Conservation (phyloP, 2,329 filamentous ascomycete species). For the Nannizzia gypsea region DNA sequence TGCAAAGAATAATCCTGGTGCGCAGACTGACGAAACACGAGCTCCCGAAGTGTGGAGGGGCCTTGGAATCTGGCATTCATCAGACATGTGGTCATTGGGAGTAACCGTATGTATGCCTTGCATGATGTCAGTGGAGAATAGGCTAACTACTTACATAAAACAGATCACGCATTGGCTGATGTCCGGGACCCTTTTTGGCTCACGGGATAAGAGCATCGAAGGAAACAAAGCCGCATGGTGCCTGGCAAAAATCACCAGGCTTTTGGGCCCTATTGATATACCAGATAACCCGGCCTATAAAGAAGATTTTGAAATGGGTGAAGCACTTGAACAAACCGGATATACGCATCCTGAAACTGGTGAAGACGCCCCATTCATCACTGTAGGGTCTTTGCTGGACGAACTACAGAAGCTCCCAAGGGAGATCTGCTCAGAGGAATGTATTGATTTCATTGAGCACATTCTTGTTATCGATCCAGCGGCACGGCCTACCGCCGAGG, state of each 20-base stretch:
- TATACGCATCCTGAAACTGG: background rate
- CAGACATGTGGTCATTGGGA: constrained; percentile 12
- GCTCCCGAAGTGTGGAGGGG: constrained; percentile 12
- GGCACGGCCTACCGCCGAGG: background rate
- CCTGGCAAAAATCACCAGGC: background rate
- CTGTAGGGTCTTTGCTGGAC: background rate
- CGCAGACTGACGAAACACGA: constrained; percentile 9
- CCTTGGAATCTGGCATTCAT: constrained; percentile 11
- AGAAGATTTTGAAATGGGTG: background rate
- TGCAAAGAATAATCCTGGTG: constrained; percentile 5
- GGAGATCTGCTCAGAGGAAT: background rate
- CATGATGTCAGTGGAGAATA: background rate
- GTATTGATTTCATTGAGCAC: too few relatives aligned
- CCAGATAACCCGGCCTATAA: background rate
- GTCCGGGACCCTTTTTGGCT: constrained; percentile 7
- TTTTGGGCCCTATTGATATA: background rate
- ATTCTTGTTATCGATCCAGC: background rate
- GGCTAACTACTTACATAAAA: background rate
- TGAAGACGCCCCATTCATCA: background rate
- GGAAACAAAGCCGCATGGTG: background rate
- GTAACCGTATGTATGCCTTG: constrained; percentile 8
- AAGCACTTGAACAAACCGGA: background rate
- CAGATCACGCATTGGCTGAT: constrained; percentile 12
- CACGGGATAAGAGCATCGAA: background rate
- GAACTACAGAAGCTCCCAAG: background rate